phyloP scores from a whole-genome alignment of 2,329 filamentous ascomycete genomes.

The Hypoxylon sp. region DNA sequence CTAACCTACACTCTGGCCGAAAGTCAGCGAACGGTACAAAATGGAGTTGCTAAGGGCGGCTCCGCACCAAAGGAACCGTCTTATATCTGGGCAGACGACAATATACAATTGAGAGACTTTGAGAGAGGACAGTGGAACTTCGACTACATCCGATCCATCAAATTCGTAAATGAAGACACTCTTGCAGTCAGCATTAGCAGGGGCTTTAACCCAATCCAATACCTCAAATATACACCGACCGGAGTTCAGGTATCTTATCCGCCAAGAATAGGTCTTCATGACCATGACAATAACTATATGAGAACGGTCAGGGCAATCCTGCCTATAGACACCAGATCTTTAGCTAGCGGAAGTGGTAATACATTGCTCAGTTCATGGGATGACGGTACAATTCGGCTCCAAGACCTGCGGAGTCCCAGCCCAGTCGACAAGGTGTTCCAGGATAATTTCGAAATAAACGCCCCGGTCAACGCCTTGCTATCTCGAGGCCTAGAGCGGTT shows the following conservation, averaged over 20 bases:
- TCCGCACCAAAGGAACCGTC: conserved; percentile 19
- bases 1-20: conserved; percentile 47
- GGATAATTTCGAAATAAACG: conserved; percentile 60
- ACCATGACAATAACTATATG: conserved; percentile 43
- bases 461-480: conserved; percentile 57
- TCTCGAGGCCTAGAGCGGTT: conserved; percentile 62
- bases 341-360: conserved; percentile 48
- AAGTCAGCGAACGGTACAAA: conserved; percentile 8
- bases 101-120: conserved; percentile 36
- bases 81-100: conserved; percentile 31
- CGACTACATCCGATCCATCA: conserved; percentile 48
- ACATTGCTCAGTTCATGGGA: conserved; percentile 62
- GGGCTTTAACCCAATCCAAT: conserved; percentile 54
- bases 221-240: conserved; percentile 56
- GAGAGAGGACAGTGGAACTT: conserved; percentile 35
- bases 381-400: conserved; percentile 60
- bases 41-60: conserved; percentile 13
- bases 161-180: conserved; percentile 56
- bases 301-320: conserved; percentile 57
- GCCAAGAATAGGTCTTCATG: conserved; percentile 44
- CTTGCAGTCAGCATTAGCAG: conserved; percentile 58
- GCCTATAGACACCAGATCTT: conserved; percentile 49
- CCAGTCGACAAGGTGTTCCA: conserved; percentile 59
- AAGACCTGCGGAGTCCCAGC: conserved; percentile 60
- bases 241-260: conserved; percentile 52